phyloP scores from a whole-genome alignment of 139 green algal genomes.

The Chlamydomonas applanata region DNA sequence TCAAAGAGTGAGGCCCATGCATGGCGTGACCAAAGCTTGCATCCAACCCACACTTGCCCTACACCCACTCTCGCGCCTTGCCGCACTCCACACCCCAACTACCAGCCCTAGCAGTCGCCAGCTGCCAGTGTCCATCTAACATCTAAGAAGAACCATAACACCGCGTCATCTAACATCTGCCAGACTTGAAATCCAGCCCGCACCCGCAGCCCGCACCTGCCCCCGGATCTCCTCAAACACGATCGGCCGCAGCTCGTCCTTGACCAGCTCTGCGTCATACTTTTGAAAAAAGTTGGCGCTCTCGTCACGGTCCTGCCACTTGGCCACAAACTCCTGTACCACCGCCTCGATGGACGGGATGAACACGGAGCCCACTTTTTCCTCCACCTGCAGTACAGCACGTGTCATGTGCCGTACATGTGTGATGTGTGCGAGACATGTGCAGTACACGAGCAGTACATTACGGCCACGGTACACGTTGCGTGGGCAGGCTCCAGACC shows the following conservation, averaged over 20 bases:
- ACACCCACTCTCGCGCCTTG: no score
- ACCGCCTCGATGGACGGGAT: slow-evolving; percentile 63
- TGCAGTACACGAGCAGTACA: background rate
- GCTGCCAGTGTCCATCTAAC: no score
- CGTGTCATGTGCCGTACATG: no score
- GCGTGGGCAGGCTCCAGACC: no score
- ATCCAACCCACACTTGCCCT: no score
- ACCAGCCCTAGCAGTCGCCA: no score
- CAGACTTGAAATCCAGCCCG: no score
- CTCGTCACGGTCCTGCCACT: slow-evolving; percentile 77
- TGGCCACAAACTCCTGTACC: slow-evolving; percentile 73
- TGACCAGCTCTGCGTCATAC: slow-evolving; percentile 71
- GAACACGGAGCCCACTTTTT: slow-evolving; percentile 61
- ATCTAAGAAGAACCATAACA: no score
- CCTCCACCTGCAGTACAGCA: slow-evolving; percentile 22
- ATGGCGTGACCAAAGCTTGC: no score
- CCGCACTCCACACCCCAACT: no score
- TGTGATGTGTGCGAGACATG: slow-evolving; percentile 3
- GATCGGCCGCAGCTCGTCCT: slow-evolving; percentile 81
- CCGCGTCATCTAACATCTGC: no score
- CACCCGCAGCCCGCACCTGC: slow-evolving; percentile 33
- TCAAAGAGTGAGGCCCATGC: no score
- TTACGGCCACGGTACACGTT: background rate
- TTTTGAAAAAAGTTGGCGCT: slow-evolving; percentile 72
- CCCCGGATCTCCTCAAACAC: slow-evolving; percentile 88